Evolutionary conservation across 768 basidiomycete species (phyloP).

Genomic region (Lactarius trivialis): DNA sequence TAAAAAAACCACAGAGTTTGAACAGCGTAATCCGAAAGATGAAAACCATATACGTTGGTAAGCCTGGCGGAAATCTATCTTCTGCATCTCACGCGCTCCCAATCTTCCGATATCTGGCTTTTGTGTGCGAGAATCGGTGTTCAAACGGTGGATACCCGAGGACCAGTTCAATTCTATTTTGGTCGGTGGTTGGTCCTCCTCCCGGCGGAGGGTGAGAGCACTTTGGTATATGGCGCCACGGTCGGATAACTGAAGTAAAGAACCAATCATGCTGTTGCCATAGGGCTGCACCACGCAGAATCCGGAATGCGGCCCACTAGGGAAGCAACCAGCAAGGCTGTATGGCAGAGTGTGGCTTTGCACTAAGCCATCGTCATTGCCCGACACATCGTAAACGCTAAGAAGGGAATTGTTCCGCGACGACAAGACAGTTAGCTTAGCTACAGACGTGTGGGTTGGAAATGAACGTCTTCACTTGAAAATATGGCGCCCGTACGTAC

Average conservation of each 20-base stretch:
- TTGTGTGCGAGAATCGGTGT: neutral
- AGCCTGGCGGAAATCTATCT: constrained; percentile 28
- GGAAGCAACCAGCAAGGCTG: constrained; percentile 32
- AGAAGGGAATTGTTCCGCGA: constrained; percentile 54
- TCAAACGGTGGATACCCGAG: constrained; percentile 4
- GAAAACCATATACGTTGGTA: constrained; percentile 47
- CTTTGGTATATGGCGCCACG: constrained; percentile 18
- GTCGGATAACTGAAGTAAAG: constrained; percentile 16
- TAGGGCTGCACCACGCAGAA: constrained; percentile 29
- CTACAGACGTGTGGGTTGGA: constrained; percentile 30
- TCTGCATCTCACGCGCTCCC: constrained; percentile 38
- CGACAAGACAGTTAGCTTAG: constrained; percentile 46
- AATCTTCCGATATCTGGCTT: constrained; percentile 33
- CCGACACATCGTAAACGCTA: constrained; percentile 58
- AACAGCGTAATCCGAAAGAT: neutral
- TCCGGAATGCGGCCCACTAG: constrained; percentile 30
- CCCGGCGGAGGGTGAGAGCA: neutral
- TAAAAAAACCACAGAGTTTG: constrained; percentile 1
- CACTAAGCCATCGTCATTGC: constrained; percentile 35
- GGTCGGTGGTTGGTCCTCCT: neutral
- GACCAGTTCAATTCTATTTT: constrained; percentile 6
- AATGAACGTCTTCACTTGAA: neutral
- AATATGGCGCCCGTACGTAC: constrained; percentile 26
- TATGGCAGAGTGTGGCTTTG: constrained; percentile 42
- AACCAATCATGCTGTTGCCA: constrained; percentile 1